Conservation (phyloP, 257 asterid genomes). For the Knoxia roxburghii region DNA sequence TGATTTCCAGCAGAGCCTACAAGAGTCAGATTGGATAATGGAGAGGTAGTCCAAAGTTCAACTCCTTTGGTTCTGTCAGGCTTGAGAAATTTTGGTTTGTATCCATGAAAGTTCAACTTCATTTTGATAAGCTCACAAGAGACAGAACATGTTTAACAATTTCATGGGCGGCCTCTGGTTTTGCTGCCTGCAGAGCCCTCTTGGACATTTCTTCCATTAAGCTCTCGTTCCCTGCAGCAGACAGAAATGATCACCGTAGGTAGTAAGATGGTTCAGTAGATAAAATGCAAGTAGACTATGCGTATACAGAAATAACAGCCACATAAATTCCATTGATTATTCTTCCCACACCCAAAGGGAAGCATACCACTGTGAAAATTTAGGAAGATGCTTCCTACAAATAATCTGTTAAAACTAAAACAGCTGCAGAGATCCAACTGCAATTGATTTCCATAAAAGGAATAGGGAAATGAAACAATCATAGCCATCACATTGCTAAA, state of each 20-base stretch:
- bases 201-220: conserved; percentile 41
- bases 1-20: background rate
- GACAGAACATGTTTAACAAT: conserved; percentile 38
- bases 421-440: background rate
- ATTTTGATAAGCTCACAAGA: conserved; percentile 28
- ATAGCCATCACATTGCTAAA: background rate
- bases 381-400: background rate
- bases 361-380: background rate
- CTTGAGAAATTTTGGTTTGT: background rate
- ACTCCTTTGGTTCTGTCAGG: background rate
- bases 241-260: background rate
- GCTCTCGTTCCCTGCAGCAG: conserved; percentile 29
- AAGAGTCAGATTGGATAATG: background rate
- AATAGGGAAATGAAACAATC: background rate
- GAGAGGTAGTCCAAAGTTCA: background rate
- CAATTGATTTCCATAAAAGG: no score
- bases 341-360: background rate
- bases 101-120: background rate
- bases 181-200: conserved; percentile 48
- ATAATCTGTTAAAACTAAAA: background rate
- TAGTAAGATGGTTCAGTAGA: background rate
- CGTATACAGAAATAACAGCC: no score
- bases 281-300: background rate
- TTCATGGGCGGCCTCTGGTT: conserved; percentile 41
- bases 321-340: background rate